A percentile compares a stretch with the other conserved stretches of the same genome.
Conservation (phyloP, 345 rosid species). For the Noccaea caerulescens region DNA sequence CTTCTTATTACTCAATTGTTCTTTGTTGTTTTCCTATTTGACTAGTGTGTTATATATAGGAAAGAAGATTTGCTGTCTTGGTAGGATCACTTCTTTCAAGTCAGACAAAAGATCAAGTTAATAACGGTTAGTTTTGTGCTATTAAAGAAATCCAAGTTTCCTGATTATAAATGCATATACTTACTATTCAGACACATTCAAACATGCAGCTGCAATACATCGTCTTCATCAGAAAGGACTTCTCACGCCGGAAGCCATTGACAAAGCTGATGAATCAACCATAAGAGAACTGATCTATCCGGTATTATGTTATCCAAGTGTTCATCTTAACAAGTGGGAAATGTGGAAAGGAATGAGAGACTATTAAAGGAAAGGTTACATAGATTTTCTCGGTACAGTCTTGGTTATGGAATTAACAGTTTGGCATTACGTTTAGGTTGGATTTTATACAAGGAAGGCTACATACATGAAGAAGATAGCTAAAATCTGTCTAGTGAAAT, state of each 20-base stretch:
- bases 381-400: background rate
- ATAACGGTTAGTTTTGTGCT: constrained; percentile 55
- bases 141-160: constrained; percentile 22
- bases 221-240: constrained; percentile 71
- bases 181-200: constrained; percentile 11
- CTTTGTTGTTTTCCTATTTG: background rate
- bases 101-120: constrained; percentile 83
- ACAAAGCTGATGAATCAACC: constrained; percentile 75
- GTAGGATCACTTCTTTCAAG: constrained; percentile 72
- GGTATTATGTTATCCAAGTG: constrained; percentile 54
- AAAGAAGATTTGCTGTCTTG: constrained; percentile 79
- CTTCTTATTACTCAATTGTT: background rate
- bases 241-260: constrained; percentile 78
- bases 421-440: constrained; percentile 60
- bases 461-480: constrained; percentile 89
- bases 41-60: constrained; percentile 43
- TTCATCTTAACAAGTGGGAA: background rate
- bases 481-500: constrained; percentile 68
- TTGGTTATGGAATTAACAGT: constrained; percentile 4
- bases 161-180: constrained; percentile 15
- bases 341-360: background rate
- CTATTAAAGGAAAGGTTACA: background rate
- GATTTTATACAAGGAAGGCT: constrained; percentile 90
- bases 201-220: constrained; percentile 80
- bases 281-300: constrained; percentile 87